Evolutionary conservation across 2,329 filamentous ascomycete species (phyloP).

Genomic region (Cordyceps cateniannulata): DNA sequence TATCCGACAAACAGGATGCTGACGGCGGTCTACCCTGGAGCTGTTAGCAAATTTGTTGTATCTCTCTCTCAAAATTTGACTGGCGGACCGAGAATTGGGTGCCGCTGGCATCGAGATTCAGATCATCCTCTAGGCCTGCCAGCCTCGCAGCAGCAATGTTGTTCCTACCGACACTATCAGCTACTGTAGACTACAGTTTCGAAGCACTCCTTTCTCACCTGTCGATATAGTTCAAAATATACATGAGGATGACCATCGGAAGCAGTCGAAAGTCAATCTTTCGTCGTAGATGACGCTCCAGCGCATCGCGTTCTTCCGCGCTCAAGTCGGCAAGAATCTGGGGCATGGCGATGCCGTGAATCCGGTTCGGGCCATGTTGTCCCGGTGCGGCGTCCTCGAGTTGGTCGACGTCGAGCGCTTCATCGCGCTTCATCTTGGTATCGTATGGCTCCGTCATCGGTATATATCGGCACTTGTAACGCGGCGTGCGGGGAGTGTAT

Average conservation of each 20-base stretch:
- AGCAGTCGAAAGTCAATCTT: constrained; percentile 58
- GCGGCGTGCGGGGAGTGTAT: no score
- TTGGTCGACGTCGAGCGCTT: neutral
- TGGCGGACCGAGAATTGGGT: constrained; percentile 14
- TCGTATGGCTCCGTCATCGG: neutral
- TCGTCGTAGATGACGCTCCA: constrained; percentile 48
- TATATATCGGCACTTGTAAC: no score
- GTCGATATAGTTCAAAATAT: constrained; percentile 59
- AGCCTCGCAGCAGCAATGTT: constrained; percentile 37
- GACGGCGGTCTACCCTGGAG: neutral
- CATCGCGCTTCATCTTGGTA: neutral
- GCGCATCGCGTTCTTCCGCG: constrained; percentile 36
- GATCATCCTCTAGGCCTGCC: constrained; percentile 39
- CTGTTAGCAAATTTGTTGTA: neutral
- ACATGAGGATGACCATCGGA: constrained; percentile 57
- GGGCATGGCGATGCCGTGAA: constrained; percentile 20
- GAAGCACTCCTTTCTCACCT: constrained; percentile 16
- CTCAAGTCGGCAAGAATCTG: constrained; percentile 33
- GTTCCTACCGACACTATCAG: constrained; percentile 21
- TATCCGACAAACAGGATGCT: constrained; percentile 18
- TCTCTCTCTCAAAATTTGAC: neutral
- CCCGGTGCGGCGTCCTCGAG: neutral
- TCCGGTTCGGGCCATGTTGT: neutral
- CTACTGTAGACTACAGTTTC: neutral
- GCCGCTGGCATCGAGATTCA: constrained; percentile 27